Percentiles rank a stretch among this genome's conserved stretches.
Evolutionary conservation across 257 asterid species (phyloP).

Genomic region (Plantago major): DNA sequence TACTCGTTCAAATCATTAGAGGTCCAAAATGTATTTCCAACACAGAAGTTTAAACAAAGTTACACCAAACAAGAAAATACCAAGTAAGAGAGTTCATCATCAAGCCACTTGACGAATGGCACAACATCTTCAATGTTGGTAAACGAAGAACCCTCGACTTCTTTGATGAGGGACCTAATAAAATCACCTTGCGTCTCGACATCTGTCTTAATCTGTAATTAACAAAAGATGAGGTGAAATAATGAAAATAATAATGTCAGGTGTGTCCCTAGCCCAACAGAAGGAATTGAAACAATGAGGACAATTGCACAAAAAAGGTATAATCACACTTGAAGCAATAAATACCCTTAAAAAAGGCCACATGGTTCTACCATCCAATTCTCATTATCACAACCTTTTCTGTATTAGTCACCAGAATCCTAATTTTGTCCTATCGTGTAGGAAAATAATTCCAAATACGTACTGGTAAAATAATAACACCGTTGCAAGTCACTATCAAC

Average conservation of each 20-base stretch:
- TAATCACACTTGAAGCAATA: slow-evolving; percentile 21
- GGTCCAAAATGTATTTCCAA: too few relatives aligned
- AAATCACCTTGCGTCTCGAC: slow-evolving; percentile 96
- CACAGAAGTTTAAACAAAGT: background rate
- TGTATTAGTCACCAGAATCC: slow-evolving; percentile 29
- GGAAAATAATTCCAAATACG: slow-evolving; percentile 30
- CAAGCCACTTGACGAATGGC: slow-evolving; percentile 97
- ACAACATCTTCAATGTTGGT: slow-evolving; percentile 88
- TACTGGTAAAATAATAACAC: slow-evolving; percentile 10
- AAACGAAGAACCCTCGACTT: slow-evolving; percentile 83
- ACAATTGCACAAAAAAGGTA: background rate
- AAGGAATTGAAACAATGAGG: background rate
- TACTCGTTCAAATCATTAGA: background rate
- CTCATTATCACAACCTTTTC: slow-evolving; percentile 17
- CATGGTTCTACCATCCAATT: slow-evolving; percentile 27
- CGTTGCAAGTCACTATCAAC: slow-evolving; percentile 6
- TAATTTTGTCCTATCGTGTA: slow-evolving; percentile 46
- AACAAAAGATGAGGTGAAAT: background rate
- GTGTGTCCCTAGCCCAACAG: background rate
- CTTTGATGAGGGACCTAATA: slow-evolving; percentile 80
- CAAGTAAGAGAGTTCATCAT: slow-evolving; percentile 91
- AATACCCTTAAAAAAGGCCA: slow-evolving; percentile 31
- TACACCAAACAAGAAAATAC: slow-evolving; percentile 29
- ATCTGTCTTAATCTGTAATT: slow-evolving; percentile 84
- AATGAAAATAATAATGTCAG: background rate